Conservation (phyloP, 495 filamentous ascomycete genomes). For the Hyphodiscus hymeniophilus region DNA sequence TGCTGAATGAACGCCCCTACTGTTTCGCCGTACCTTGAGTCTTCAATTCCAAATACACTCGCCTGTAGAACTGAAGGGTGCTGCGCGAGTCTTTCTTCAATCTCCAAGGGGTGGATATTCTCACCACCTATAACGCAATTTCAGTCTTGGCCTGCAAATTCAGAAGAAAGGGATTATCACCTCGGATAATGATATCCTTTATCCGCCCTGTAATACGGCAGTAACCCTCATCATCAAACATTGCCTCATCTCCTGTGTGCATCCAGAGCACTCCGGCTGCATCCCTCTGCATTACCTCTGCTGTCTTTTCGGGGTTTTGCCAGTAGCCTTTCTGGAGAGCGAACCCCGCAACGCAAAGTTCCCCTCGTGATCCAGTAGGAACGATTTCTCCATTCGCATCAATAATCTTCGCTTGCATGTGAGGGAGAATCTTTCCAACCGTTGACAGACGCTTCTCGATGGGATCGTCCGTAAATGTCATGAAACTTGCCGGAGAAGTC, state of each 20-base stretch:
- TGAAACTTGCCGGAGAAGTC: constrained; percentile 63
- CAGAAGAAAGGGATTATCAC: constrained; percentile 14
- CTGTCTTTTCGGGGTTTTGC: constrained; percentile 61
- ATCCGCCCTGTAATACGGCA: constrained; percentile 56
- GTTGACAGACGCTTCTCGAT: constrained; percentile 51
- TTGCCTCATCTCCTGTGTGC: constrained; percentile 62
- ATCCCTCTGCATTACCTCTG: constrained; percentile 51
- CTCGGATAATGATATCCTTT: constrained; percentile 59
- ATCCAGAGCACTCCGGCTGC: constrained; percentile 53
- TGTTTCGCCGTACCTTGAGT: constrained; percentile 58
- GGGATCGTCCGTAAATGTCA: constrained; percentile 56
- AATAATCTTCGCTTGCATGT: constrained; percentile 60
- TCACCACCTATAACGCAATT: constrained; percentile 34
- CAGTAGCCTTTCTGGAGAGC: constrained; percentile 63
- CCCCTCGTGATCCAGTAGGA: constrained; percentile 49
- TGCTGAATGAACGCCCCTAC: constrained; percentile 51
- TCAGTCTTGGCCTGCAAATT: constrained; percentile 1
- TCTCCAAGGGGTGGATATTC: constrained; percentile 64
- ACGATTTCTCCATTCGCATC: constrained; percentile 49
- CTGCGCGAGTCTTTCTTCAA: constrained; percentile 55
- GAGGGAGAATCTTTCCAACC: constrained; percentile 59
- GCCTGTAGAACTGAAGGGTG: constrained; percentile 49
- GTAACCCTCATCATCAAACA: constrained; percentile 55
- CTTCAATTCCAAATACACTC: constrained; percentile 54
- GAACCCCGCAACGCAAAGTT: constrained; percentile 62